Conservation (phyloP, 2,329 filamentous ascomycete genomes). For the Colletotrichum cuscutae region DNA sequence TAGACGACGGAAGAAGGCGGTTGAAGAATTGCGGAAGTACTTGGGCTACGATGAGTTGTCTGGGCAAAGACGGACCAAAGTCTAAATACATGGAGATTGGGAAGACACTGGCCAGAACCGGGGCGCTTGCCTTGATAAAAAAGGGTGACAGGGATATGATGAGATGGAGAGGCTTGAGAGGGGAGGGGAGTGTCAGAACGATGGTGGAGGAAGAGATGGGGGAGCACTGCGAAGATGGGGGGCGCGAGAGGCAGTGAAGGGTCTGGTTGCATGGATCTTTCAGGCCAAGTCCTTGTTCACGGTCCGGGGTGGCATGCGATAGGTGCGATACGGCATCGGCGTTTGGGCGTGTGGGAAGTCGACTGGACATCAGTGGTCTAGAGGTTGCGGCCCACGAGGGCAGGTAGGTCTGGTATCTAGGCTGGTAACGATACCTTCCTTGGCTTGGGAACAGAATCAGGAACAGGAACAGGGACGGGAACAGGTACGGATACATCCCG, state of each 20-base stretch:
- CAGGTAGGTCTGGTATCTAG: not conserved
- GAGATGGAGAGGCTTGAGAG: conserved; percentile 19
- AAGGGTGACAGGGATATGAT: conserved; percentile 22
- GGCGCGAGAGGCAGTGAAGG: conserved; percentile 29
- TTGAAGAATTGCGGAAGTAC: not conserved
- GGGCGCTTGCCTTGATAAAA: conserved; percentile 10
- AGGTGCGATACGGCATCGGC: conserved; percentile 17
- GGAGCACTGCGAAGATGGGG: not conserved
- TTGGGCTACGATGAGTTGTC: conserved; percentile 3
- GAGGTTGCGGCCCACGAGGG: not conserved
- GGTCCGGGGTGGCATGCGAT: conserved; percentile 24
- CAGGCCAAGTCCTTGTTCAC: conserved; percentile 14
- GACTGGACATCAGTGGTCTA: not conserved
- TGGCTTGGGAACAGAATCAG: not conserved
- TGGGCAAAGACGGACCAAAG: conserved; percentile 24
- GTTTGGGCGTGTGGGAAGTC: not conserved
- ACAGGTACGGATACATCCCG: not conserved
- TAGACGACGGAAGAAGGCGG: not conserved
- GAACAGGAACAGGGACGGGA: not conserved
- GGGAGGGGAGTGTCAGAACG: not conserved
- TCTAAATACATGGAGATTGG: conserved; percentile 30
- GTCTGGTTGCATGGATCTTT: conserved; percentile 23
- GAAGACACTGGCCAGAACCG: conserved; percentile 10
- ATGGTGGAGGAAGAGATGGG: not conserved
- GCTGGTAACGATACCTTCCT: not conserved